These are phyloP conservation scores for Sporisorium scitamineum DNA, from an alignment of 1,284 basidiomycete species.

Conservation along the genomic window DNA sequence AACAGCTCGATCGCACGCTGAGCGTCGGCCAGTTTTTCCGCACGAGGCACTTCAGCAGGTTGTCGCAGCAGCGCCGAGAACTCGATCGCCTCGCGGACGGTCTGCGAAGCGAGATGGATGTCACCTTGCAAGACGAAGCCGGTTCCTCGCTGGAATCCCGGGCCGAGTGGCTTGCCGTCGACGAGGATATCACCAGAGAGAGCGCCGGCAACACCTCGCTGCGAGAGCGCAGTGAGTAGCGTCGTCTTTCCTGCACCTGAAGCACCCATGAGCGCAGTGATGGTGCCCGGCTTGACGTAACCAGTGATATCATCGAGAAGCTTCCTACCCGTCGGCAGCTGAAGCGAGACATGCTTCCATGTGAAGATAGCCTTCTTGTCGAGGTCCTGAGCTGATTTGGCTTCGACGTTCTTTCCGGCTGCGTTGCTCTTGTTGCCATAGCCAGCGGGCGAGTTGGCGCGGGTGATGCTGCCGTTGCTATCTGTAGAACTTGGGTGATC, in stretches of 20 bases:
- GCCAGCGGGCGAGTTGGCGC: constrained; percentile 36
- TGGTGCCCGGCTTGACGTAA: constrained; percentile 81
- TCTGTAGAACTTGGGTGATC: background rate
- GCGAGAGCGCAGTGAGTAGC: constrained; percentile 83
- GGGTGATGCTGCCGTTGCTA: constrained; percentile 38
- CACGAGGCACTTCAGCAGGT: constrained; percentile 46
- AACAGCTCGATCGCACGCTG: constrained; percentile 55
- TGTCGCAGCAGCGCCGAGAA: constrained; percentile 62
- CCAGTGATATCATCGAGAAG: constrained; percentile 84
- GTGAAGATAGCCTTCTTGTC: constrained; percentile 66
- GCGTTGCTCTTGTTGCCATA: constrained; percentile 9
- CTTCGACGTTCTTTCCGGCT: constrained; percentile 7
- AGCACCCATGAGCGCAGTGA: constrained; percentile 80
- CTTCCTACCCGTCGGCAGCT: constrained; percentile 73
- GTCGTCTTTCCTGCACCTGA: constrained; percentile 77
- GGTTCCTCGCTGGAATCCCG: constrained; percentile 79
- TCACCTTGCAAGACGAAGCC: constrained; percentile 79
- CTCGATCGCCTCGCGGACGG: constrained; percentile 60
- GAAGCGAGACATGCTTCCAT: constrained; percentile 71
- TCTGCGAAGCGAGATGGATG: constrained; percentile 56
- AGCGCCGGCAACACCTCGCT: constrained; percentile 80
- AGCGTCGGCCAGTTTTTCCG: constrained; percentile 53
- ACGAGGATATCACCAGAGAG: constrained; percentile 82
- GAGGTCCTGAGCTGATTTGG: constrained; percentile 51
- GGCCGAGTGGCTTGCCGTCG: constrained; percentile 78